Percentiles rank a stretch among this genome's conserved stretches.
Conservation (phyloP, 768 basidiomycete genomes). For the Albatrellus ellisii region DNA sequence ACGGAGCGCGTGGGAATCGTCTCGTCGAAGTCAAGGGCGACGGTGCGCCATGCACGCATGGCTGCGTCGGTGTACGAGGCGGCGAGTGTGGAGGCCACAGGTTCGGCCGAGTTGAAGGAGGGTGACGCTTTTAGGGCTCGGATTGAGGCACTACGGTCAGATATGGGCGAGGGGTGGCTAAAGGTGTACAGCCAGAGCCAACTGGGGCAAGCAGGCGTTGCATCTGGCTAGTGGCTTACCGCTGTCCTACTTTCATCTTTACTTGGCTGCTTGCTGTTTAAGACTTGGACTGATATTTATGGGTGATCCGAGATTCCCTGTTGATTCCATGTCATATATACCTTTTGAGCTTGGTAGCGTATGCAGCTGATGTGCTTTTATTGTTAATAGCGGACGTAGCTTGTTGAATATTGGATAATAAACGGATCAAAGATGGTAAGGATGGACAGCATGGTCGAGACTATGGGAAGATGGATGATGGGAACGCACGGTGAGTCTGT, state of each 20-base stretch:
- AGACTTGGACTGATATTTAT: too few relatives aligned
- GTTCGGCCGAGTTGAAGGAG: slow-evolving; percentile 27
- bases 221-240: neutral
- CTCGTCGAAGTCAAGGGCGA: slow-evolving; percentile 25
- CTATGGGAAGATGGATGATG: too few relatives aligned
- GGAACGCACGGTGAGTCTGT: too few relatives aligned
- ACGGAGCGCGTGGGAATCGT: slow-evolving; percentile 11
- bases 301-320: too few relatives aligned
- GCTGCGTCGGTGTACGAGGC: slow-evolving; percentile 56
- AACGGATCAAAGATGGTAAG: too few relatives aligned
- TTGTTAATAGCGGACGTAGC: too few relatives aligned
- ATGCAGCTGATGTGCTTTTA: too few relatives aligned
- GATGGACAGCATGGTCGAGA: too few relatives aligned
- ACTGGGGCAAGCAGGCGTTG: neutral
- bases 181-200: slow-evolving; percentile 70
- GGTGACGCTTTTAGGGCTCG: slow-evolving; percentile 63
- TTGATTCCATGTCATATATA: too few relatives aligned
- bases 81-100: slow-evolving; percentile 18
- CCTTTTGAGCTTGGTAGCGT: too few relatives aligned
- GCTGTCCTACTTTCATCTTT: neutral
- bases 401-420: too few relatives aligned
- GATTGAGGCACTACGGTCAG: slow-evolving; percentile 72
- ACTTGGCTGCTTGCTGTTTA: neutral
- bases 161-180: slow-evolving; percentile 86
- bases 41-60: slow-evolving; percentile 35